Base-by-base conservation (phyloP, 345 rosid genomes). In the Barbarea vulgaris region DNA sequence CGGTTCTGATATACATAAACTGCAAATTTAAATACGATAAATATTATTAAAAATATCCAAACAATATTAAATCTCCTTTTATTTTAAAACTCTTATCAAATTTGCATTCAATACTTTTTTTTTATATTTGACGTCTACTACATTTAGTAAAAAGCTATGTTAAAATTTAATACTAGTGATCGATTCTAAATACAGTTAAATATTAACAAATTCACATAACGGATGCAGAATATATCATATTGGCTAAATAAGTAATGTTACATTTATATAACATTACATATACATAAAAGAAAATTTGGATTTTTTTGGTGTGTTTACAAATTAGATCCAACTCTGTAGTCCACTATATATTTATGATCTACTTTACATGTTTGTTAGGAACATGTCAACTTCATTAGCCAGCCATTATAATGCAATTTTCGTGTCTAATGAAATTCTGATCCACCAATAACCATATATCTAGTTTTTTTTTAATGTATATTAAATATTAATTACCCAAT, bases 291-390 rank as follows among this genome's bases (percentile, higher is more conserved):
- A 56, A 33, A 28, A 69, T 44, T 12, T 15, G 37, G 18, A 48
- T 8, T 12, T 36, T n/a, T 18, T n/a, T 21, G 34, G 34, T 31
- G 44, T 8, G n/a, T 5, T 60, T 60, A 25, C 15, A 24, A 58
- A 33, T 10, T 44, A 46, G 11, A 19, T 33, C 11, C 19, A 50
- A 36, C 21, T 61, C 12, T 36, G 14, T 17, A 17, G 21, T 28
- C 33, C 17, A 73, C 17, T 52, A 13, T 41, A 61, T 27, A 37
- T 37, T 53, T 24, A 54, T 31, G 36, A 34, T 42, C 17, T 65
- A 74, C 18, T 33, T 55, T 4, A 57, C 59, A 48, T 56, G 67
- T 74, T 74, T 56, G 67, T 74, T 74, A 74, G 78, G 78, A 56
- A 66, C 73, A 67, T 57, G 78, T 74, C 78, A 74, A 46, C 11